These are phyloP conservation scores for Picochlorum sp. DNA, from an alignment of 139 green algal species.

Conservation along the genomic window DNA sequence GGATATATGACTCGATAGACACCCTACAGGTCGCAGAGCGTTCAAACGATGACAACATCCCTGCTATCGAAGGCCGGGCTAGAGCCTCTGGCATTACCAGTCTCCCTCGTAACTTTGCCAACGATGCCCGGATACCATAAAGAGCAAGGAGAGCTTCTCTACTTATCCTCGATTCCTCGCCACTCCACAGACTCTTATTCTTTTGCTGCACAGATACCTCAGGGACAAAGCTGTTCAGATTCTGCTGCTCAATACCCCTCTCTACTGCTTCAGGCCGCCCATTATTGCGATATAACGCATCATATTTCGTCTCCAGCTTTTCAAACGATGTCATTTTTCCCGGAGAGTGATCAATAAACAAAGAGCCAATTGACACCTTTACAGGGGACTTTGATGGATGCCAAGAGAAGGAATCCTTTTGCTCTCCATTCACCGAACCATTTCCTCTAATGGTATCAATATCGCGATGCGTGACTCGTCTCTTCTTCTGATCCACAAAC, in stretches of 20 bases:
- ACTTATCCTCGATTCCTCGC: constrained; percentile 2
- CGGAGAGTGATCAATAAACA: constrained; percentile 2
- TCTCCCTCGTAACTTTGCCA: not conserved
- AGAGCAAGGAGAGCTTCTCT: constrained; percentile 9
- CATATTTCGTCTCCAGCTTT: not conserved
- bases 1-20: not conserved
- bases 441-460: no score
- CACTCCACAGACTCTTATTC: not conserved
- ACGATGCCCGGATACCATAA: not conserved
- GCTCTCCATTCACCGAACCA: not conserved
- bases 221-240: no score
- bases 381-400: constrained; percentile 1
- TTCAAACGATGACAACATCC: not conserved
- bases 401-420: not conserved
- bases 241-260: no score
- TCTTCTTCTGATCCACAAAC: no score
- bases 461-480: no score
- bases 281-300: no score
- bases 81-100: not conserved
- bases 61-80: not conserved
- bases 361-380: constrained; percentile 1
- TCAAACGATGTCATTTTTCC: constrained; percentile 3
- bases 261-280: no score
- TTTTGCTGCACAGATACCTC: no score
- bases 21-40: not conserved